Conservation (phyloP, 73 alveolate genomes). For the Paramecium tetraurelia region DNA sequence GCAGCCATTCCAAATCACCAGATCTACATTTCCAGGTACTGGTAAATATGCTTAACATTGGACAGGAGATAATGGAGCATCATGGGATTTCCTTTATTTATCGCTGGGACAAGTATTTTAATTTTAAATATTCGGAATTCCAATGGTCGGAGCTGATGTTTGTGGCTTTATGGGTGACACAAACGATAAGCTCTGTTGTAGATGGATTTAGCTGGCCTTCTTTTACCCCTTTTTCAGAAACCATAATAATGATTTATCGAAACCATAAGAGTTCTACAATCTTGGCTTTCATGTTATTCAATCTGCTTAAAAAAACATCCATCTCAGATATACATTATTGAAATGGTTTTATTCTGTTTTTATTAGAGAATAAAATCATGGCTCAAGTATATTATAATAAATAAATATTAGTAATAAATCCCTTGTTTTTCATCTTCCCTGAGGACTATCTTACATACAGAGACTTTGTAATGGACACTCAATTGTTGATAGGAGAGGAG, state of each 20-base stretch:
- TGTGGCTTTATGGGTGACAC: slow-evolving; percentile 96
- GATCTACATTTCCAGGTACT: slow-evolving; percentile 93
- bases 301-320: slow-evolving; percentile 63
- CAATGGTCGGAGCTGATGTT: slow-evolving; percentile 95
- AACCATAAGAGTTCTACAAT: slow-evolving; percentile 62
- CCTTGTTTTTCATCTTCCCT: slow-evolving; percentile 78
- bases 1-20: slow-evolving; percentile 89
- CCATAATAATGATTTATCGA: slow-evolving; percentile 81
- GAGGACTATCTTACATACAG: slow-evolving; percentile 57
- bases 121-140: slow-evolving; percentile 92
- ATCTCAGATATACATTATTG: slow-evolving; percentile 82
- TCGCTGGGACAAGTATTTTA: slow-evolving; percentile 70
- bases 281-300: slow-evolving; percentile 19
- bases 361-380: slow-evolving; percentile 35
- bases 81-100: slow-evolving; percentile 72
- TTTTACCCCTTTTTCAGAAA: slow-evolving; percentile 97
- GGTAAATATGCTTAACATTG: slow-evolving; percentile 97
- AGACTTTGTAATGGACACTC: slow-evolving; percentile 61
- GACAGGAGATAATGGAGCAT: slow-evolving; percentile 95
- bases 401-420: slow-evolving; percentile 41
- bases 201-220: slow-evolving; percentile 96
- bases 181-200: slow-evolving; percentile 90
- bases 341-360: slow-evolving; percentile 82
- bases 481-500: slow-evolving; percentile 75
- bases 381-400: slow-evolving; percentile 31